A percentile compares a stretch with the other conserved stretches of the same genome.
phyloP scores from a whole-genome alignment of 106 monocot species.

The Narthecium ossifragum region DNA sequence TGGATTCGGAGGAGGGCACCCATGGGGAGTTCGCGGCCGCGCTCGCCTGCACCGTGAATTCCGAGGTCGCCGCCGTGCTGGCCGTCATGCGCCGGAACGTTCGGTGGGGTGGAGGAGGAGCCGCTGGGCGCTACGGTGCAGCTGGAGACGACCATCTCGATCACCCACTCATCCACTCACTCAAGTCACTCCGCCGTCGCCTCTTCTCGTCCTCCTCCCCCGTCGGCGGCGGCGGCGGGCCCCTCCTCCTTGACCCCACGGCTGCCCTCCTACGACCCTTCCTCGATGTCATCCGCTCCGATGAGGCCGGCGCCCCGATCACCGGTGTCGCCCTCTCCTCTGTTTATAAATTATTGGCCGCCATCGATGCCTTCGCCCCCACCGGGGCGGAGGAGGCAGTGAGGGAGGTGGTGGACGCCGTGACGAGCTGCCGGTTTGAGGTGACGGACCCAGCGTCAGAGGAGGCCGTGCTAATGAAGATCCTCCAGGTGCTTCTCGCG shows the following conservation, averaged over 20 bases:
- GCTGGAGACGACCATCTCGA: slow-evolving; percentile 57
- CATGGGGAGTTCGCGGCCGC: slow-evolving; percentile 10
- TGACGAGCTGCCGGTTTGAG: slow-evolving; percentile 83
- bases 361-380: slow-evolving; percentile 39
- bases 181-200: slow-evolving; percentile 63
- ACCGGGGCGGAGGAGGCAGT: slow-evolving; percentile 31
- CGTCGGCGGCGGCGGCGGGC: slow-evolving; percentile 14
- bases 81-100: slow-evolving; percentile 92
- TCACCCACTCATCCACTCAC: slow-evolving; percentile 64
- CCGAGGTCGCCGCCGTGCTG: slow-evolving; percentile 71
- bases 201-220: slow-evolving; percentile 31
- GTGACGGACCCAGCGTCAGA: slow-evolving; percentile 90
- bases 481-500: slow-evolving; percentile 80
- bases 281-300: slow-evolving; percentile 84
- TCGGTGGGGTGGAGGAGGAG: slow-evolving; percentile 62
- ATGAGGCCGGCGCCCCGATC: slow-evolving; percentile 93
- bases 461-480: slow-evolving; percentile 85
- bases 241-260: slow-evolving; percentile 53
- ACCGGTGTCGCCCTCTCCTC: slow-evolving; percentile 84
- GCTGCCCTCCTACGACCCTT: slow-evolving; percentile 63
- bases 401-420: slow-evolving; percentile 57
- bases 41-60: slow-evolving; percentile 58
- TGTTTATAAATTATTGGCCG: slow-evolving; percentile 62
- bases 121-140: slow-evolving; percentile 34
- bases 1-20: not conserved